Base-by-base conservation (phyloP, 2,329 filamentous ascomycete genomes). In the Graphilbum fragrans region DNA sequence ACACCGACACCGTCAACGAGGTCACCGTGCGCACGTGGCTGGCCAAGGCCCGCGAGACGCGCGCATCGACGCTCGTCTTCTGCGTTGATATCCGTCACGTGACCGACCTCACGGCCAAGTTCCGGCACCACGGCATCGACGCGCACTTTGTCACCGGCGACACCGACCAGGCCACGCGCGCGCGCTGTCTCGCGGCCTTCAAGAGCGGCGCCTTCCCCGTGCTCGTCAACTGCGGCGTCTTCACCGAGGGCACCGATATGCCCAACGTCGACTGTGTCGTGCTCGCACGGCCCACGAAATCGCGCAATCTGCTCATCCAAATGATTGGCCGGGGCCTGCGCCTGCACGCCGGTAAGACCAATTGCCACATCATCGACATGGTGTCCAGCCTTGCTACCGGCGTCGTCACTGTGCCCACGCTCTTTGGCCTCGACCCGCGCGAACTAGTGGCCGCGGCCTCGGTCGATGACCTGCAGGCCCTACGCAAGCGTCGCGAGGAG, bases 321-420 rank as follows among this genome's bases (percentile, higher is more conserved):
- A 98, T 98, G 92, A 94, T 98, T 47, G 92, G 92, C 1, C 75
- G 92, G 52, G 92, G 92, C 5, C 84, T 98, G 77, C 77, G 92
- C 34, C 64, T 95, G 32, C 73, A 86, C 56, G 68, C 79, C 1
- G 82, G 74, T 12, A 98, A 98, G 60, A 65, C 79, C 32, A 77
- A 96, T 54, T 98, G 92, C 51, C 92, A 96, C 57, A 70, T 98
- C 45, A 93, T 98, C 53, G 92, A 98, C 59, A 87, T 98, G 77
- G 92, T 96, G 1, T 82, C 88, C 0, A 86, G 80, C 31, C 65
- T 96, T 19, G 77, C 80, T 39, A 83, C 80, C 0, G 92, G 92
- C 5, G 84, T 98, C 39, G 74, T 94, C 3, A 93, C 87, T 0
- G 87, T 86, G 0, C 90, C 92, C 1, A 95, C 92, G 0, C 66